Evolutionary conservation across 2,329 filamentous ascomycete genomes (phyloP), one percentile per base, ranked within the genome.

Genomic region (Macrophomina phaseolina): DNA sequence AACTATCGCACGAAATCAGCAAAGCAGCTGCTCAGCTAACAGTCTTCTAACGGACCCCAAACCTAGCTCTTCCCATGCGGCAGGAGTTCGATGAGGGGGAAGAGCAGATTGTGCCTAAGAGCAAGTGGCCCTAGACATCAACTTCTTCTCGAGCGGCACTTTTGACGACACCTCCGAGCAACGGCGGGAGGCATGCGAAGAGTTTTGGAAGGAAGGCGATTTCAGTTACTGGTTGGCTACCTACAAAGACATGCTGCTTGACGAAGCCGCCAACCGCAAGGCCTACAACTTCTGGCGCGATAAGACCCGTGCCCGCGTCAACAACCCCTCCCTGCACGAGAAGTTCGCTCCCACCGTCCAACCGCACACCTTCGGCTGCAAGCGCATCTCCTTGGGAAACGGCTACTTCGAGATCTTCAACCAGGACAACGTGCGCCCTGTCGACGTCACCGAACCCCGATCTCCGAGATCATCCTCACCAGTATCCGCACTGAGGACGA

Each of bases 401-500:
- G 73, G 73, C 7, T 81, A 78, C 67, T 76, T 78, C 38, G 79
- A 82, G 67, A 75, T 76, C 6, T 75, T 77, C 64, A 75, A 79
- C 18, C 65, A 77, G 71, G 67, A 73, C 4, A 85, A 86, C 40
- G 82, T 86, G 18, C 76, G 82, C 38, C 73, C 87, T 0, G 77
- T 84, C 36, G 82, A 81, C 3, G 78, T 71, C 2, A 53, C 45
- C 16, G 58, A 60, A 71, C 80, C 1, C 74, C 75, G 0, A 85
- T 88, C 60, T 76, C 77, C 32, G 74, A 76, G 5, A 76, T 87
- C 30, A 81, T 85, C 3, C 72, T 79, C 4, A 78, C 81, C 12
- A 82, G 85, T 4, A 77, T 87, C 67, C 76, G 82, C 72, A 79
- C 86, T 23, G 76, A 76, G 0, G 81, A 81, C 2, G 85, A 84